Base-by-base conservation (phyloP, 2,329 filamentous ascomycete genomes). In the Dissoconium aciculare region DNA sequence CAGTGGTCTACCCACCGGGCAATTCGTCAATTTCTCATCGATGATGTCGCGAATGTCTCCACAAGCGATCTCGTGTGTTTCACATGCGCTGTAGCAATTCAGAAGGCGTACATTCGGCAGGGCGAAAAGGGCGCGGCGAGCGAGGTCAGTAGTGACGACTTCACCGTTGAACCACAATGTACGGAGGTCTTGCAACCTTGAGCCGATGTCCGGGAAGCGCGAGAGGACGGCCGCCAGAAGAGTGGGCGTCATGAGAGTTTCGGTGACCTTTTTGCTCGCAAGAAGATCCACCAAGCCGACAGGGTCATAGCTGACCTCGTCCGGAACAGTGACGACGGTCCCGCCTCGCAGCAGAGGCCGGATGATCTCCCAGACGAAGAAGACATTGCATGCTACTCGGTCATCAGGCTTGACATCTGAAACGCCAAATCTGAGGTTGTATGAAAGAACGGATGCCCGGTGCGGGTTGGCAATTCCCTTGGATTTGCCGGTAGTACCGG, bases 301-400 rank as follows among this genome's bases (percentile, higher is more conserved):
- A 0, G 80, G 79, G 41, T 87, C 80, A 45, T 84, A 85, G 55
- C 78, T 84, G 19, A 66, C 68, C 43, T 79, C 71, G 43, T 87
- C 80, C 1, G 79, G 77, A 11, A 85, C 71, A 3, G 75, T 69
- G 13, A 84, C 68, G 4, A 81, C 76, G 0, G 80, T 82, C 3
- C 78, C 80, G 43, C 80, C 80, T 32, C 79, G 69, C 32, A 87
- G 51, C 26, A 87, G 60, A 5, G 80, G 80, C 4, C 80, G 75
- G 32, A 87, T 54, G 34, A 85, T 84, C 52, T 87, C 80, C 80
- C 80, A 87, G 27, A 85, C 66, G 50, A 87, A 87, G 54, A 85
- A 87, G 36, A 85, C 80, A 60, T 85, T 87, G 58, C 79, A 85
- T n/a, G 80, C 80, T 8, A 85, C 78, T 5, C 80, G 69, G 43